A percentile compares a stretch with the other conserved stretches of the same genome.
These are phyloP conservation scores for Carallia pectinifolia DNA, from an alignment of 345 rosid species.

Conservation along the genomic window DNA sequence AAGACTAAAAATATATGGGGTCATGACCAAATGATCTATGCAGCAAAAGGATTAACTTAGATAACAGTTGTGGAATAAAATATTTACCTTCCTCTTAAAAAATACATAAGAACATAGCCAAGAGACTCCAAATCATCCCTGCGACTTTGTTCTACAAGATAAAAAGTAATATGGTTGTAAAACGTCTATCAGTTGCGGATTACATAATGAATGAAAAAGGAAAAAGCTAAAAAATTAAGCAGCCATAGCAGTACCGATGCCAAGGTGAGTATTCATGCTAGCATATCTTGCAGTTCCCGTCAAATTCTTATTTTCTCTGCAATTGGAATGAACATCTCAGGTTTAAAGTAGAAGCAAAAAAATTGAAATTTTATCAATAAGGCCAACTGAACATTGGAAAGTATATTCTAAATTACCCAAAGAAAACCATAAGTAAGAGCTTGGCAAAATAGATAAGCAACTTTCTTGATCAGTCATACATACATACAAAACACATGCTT, in stretches of 20 bases:
- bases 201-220: background rate
- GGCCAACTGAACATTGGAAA: background rate
- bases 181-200: background rate
- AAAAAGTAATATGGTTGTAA: background rate
- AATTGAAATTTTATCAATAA: background rate
- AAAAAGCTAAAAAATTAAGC: slow-evolving; percentile 12
- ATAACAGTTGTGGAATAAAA: slow-evolving; percentile 11
- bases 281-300: slow-evolving; percentile 96
- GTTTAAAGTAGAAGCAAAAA: background rate
- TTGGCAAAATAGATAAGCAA: background rate
- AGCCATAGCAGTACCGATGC: slow-evolving; percentile 54
- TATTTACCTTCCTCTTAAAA: slow-evolving; percentile 77
- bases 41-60: background rate
- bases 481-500: too few relatives aligned
- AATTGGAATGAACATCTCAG: slow-evolving; percentile 8
- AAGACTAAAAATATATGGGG: slow-evolving; percentile 46
- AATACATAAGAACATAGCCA: slow-evolving; percentile 91
- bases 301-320: slow-evolving; percentile 92
- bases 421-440: background rate
- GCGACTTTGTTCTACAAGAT: slow-evolving; percentile 77
- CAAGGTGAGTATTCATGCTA: slow-evolving; percentile 95
- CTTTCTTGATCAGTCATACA: too few relatives aligned
- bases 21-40: slow-evolving; percentile 21
- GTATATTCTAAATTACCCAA: background rate
- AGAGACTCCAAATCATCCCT: slow-evolving; percentile 96